Evolutionary conservation across 768 basidiomycete genomes (phyloP).

Genomic region (Pseudohyphozyma bogoriensis): DNA sequence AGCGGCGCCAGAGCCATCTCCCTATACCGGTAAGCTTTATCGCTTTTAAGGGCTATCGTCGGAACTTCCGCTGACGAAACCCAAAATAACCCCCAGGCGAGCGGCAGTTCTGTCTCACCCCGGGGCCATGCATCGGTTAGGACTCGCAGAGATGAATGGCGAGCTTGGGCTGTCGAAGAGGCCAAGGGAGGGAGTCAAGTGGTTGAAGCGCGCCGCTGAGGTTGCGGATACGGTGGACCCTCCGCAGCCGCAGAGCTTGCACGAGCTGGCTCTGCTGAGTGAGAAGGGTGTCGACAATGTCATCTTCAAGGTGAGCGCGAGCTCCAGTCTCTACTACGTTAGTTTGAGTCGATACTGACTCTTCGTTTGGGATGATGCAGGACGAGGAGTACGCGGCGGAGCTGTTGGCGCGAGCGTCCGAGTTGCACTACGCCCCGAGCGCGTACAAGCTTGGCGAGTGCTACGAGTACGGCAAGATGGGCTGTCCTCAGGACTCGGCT

Average conservation of each 20-base stretch:
- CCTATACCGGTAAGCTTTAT: conserved; percentile 54
- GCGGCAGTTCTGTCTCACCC: conserved; percentile 84
- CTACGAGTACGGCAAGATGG: conserved; percentile 98
- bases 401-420: conserved; percentile 84
- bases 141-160: conserved; percentile 90
- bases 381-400: conserved; percentile 93
- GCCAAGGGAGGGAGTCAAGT: conserved; percentile 94
- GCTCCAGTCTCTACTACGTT: not conserved
- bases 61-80: not conserved
- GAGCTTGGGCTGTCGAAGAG: conserved; percentile 75
- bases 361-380: too few relatives aligned
- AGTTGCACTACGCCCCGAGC: conserved; percentile 90
- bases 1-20: conserved; percentile 84
- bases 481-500: conserved; percentile 92
- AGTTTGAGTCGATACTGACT: too few relatives aligned
- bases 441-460: conserved; percentile 94
- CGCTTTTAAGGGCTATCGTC: not conserved
- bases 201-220: conserved; percentile 94
- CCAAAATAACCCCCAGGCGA: conserved; percentile 45
- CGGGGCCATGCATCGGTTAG: conserved; percentile 91
- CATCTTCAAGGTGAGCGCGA: conserved; percentile 61
- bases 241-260: conserved; percentile 58
- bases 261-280: conserved; percentile 87
- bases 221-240: conserved; percentile 38
- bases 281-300: conserved; percentile 98